Evolutionary conservation across 2,329 filamentous ascomycete genomes (phyloP).

Genomic region (Fusarium piperis): DNA sequence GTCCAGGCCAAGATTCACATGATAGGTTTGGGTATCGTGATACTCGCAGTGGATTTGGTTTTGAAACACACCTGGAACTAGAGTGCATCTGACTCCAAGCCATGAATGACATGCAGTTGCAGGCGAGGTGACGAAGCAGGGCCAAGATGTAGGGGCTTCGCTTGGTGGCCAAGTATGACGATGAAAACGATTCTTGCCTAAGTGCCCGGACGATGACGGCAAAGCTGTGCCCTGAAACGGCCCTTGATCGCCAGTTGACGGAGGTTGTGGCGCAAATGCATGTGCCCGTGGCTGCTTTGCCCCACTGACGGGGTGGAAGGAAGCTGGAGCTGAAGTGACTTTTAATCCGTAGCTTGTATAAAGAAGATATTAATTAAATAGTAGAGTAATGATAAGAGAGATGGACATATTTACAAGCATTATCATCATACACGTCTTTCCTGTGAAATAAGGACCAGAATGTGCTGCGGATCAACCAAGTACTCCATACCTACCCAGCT

Average conservation of each 20-base stretch:
- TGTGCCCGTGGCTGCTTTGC: constrained; percentile 5
- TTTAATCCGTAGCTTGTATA: background rate
- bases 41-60: background rate
- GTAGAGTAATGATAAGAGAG: background rate
- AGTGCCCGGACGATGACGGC: background rate
- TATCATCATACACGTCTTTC: background rate
- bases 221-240: background rate
- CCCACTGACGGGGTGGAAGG: background rate
- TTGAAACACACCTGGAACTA: background rate
- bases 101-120: background rate
- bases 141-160: background rate
- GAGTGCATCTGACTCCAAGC: background rate
- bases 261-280: constrained; percentile 12
- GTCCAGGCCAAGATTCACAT: background rate
- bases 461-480: background rate
- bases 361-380: background rate
- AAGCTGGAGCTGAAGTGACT: background rate
- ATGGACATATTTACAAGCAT: background rate
- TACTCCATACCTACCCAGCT: background rate
- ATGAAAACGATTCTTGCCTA: background rate
- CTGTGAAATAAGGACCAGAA: background rate
- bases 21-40: constrained; percentile 3
- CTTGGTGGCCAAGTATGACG: background rate
- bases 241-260: background rate
- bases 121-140: background rate